phyloP scores from a whole-genome alignment of 78 protist genomes.

The Chrysochromulina tobinii region DNA sequence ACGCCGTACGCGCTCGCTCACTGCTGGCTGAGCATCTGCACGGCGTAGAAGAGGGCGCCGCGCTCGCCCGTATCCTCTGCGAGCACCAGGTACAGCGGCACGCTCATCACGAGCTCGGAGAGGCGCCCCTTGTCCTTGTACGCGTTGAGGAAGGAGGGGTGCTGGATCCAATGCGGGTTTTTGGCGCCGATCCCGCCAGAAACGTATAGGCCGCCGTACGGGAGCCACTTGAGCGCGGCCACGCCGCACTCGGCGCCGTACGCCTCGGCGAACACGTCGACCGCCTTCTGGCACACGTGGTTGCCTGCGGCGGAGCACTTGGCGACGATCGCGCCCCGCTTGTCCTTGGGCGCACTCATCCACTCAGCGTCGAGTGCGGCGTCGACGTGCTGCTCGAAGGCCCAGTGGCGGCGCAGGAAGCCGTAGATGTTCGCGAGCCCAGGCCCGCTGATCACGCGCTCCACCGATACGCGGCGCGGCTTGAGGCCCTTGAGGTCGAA shows the following conservation, averaged over 20 bases:
- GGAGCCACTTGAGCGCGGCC: constrained; percentile 53
- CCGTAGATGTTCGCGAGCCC: constrained; percentile 39
- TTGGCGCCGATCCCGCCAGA: constrained; percentile 52
- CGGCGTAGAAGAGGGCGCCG: constrained; percentile 43
- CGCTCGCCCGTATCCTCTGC: constrained; percentile 50
- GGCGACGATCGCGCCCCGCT: background rate
- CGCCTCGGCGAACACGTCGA: constrained; percentile 8
- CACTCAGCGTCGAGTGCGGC: background rate
- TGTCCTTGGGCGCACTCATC: background rate
- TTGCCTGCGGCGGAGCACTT: background rate
- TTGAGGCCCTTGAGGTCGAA: too few relatives aligned
- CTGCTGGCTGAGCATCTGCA: too few relatives aligned
- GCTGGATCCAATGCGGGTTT: constrained; percentile 26
- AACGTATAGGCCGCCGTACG: constrained; percentile 55
- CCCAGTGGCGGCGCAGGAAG: constrained; percentile 15
- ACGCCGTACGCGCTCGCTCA: too few relatives aligned
- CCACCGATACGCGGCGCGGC: constrained; percentile 45
- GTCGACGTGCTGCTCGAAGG: background rate
- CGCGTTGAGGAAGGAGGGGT: constrained; percentile 14
- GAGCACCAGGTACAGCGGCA: constrained; percentile 34
- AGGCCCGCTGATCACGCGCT: constrained; percentile 49
- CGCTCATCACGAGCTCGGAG: background rate
- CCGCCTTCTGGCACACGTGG: constrained; percentile 22
- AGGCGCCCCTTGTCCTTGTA: constrained; percentile 48
- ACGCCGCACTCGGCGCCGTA: constrained; percentile 19